Percentiles rank a stretch among this genome's conserved stretches.
phyloP scores from a whole-genome alignment of 148 eudicot species.

The Agrostemma githago region DNA sequence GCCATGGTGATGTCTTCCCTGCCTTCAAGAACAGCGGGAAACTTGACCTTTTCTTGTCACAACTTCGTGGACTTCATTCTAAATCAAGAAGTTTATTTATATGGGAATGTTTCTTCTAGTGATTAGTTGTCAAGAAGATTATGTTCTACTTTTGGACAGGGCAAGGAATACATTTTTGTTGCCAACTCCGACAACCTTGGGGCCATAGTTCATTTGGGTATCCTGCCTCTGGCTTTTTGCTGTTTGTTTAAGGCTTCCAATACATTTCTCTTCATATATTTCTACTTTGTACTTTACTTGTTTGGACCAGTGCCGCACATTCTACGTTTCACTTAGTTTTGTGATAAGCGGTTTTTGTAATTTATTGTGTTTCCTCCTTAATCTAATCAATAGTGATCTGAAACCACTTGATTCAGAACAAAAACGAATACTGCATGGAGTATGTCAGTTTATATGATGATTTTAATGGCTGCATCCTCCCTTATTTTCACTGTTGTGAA shows the following conservation, averaged over 20 bases:
- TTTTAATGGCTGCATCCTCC: background rate
- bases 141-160: conserved; percentile 42
- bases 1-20: conserved; percentile 97
- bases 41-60: conserved; percentile 75
- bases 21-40: conserved; percentile 94
- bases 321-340: background rate
- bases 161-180: conserved; percentile 89
- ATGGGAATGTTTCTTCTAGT: background rate
- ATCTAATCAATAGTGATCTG: conserved; percentile 62
- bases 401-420: conserved; percentile 74
- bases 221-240: conserved; percentile 42
- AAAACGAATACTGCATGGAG: conserved; percentile 99
- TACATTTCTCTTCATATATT: background rate
- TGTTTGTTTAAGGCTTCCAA: background rate
- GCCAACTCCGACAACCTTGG: conserved; percentile 98
- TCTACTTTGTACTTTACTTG: conserved; percentile 1
- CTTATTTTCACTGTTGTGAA: conserved; percentile 25
- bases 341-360: background rate
- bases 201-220: conserved; percentile 95
- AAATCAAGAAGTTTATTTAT: background rate
- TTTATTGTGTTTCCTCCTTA: conserved; percentile 39
- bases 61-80: conserved; percentile 38
- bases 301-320: background rate
- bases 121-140: background rate
- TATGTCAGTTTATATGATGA: conserved; percentile 19